Conservation (phyloP, 2,329 filamentous ascomycete species). For the Moelleriella libera region DNA sequence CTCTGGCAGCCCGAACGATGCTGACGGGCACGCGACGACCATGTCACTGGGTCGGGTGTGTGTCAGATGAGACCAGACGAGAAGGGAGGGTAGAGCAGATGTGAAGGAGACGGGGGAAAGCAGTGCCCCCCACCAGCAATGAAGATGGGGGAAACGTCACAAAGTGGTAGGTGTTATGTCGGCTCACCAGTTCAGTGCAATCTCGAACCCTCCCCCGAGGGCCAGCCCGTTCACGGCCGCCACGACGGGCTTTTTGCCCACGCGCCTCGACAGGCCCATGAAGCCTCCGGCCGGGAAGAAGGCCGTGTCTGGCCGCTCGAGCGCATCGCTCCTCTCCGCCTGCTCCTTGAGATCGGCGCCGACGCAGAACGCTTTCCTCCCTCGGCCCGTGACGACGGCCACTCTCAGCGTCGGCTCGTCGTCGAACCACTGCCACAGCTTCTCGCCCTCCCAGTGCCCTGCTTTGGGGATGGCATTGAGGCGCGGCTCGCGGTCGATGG, state of each 20-base stretch:
- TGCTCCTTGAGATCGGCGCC: conserved; percentile 40
- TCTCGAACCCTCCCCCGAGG: conserved; percentile 43
- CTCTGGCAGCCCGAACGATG: conserved; percentile 38
- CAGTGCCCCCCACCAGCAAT: not conserved
- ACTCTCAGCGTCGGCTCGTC: conserved; percentile 30
- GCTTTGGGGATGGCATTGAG: conserved; percentile 30
- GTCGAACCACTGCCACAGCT: conserved; percentile 39
- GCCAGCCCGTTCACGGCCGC: conserved; percentile 45
- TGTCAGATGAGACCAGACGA: not conserved
- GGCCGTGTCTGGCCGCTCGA: conserved; percentile 4
- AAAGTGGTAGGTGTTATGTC: conserved; percentile 2
- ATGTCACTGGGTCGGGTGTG: conserved; percentile 23
- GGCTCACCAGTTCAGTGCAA: conserved; percentile 34
- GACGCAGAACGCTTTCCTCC: conserved; percentile 37
- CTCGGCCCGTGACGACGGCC: conserved; percentile 35
- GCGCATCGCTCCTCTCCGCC: conserved; percentile 12
- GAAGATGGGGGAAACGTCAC: too few species aligned
- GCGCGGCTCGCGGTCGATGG: conserved; percentile 32
- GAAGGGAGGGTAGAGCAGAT: not conserved
- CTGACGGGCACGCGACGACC: conserved; percentile 34
- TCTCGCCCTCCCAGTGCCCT: conserved; percentile 33
- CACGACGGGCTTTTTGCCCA: conserved; percentile 46
- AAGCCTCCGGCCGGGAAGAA: conserved; percentile 25
- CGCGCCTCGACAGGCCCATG: conserved; percentile 35
- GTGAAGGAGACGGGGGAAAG: not conserved